A percentile compares a stretch with the other conserved stretches of the same genome.
phyloP scores from a whole-genome alignment of 139 green algal genomes.

The Tetradesmus obliquus region DNA sequence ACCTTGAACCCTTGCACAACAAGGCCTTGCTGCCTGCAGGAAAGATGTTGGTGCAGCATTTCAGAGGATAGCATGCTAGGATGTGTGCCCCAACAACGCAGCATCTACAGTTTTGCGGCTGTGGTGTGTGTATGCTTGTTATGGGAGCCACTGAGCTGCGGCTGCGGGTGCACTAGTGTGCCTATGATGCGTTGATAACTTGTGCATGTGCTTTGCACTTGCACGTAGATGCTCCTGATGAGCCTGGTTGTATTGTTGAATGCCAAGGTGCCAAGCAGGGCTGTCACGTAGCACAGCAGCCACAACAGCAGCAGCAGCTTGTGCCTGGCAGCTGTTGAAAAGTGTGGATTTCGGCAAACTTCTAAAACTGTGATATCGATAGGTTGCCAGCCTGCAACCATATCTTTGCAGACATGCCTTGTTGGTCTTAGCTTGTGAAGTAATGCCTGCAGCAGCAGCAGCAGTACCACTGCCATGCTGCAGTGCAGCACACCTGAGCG shows the following conservation, averaged over 20 bases:
- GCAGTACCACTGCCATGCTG: not conserved
- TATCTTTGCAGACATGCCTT: not conserved
- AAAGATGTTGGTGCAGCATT: not conserved
- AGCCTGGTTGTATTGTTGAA: too few species aligned
- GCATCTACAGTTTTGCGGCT: too few species aligned
- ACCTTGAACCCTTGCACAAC: slow-evolving; percentile 52
- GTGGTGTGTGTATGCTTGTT: too few species aligned
- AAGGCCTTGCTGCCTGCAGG: slow-evolving; percentile 42
- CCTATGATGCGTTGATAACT: not conserved
- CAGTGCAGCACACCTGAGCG: slow-evolving; percentile 63
- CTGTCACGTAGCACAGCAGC: not conserved
- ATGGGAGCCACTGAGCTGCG: not conserved
- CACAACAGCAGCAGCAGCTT: not conserved
- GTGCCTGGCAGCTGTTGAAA: too few species aligned
- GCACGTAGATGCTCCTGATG: too few species aligned
- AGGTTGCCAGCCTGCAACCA: not conserved
- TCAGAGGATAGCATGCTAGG: not conserved
- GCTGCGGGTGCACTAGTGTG: not conserved
- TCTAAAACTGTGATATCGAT: too few species aligned
- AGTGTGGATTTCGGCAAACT: too few species aligned
- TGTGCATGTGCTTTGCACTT: not conserved
- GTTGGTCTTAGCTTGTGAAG: not conserved
- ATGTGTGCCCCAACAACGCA: too few species aligned
- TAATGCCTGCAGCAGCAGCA: not conserved
- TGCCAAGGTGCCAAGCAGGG: not conserved